Base-by-base conservation (phyloP, 2,329 filamentous ascomycete species). In the Exophiala dermatitidis region DNA sequence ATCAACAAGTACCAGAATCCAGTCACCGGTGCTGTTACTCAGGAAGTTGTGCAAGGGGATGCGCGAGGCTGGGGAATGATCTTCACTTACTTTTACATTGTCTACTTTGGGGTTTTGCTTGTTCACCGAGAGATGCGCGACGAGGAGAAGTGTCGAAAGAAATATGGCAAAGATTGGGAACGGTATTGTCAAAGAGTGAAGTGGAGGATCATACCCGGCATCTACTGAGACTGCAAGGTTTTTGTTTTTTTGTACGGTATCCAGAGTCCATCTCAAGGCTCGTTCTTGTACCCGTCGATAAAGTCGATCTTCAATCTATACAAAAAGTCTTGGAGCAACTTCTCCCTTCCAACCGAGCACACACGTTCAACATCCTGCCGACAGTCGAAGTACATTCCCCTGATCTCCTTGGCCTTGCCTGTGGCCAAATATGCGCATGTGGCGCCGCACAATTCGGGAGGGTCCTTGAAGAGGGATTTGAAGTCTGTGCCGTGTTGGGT, bases 141-240 rank as follows among this genome's bases (percentile, higher is more conserved):
- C 62, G 90, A 96, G 62, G 86, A 88, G 68, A 95, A 95, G 76
- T 97, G 91, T 70, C 77, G 80, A 59, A 80, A 80, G 66, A 97
- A 97, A 77, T 97, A 97, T 66, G 90, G 90, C 29, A 84, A 84
- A 62, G 90, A 96, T 67, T 97, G 91, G 90, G 82, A 90, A 59
- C 80, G 82, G 71, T 97, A 96, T 72, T 90, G 86, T 70, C 82
- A 84, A 70, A 79, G 83, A 66, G 91, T 96, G 42, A 82, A 78
- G 56, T 95, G 80, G 70, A 81, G 84, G 66, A 94, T 97, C 62
- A 72, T 96, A 38, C 91, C 91, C 9, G 55, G 55, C 37, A 51
- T 55, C 37, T 55, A 55, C 29, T 55, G 51, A 42, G 26, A 47
- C 68, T 5, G 65, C 67, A 31, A 65, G 65, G 8, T 66, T 67